Conservation (phyloP, 768 basidiomycete genomes). For the Solioccasus polychromus region DNA sequence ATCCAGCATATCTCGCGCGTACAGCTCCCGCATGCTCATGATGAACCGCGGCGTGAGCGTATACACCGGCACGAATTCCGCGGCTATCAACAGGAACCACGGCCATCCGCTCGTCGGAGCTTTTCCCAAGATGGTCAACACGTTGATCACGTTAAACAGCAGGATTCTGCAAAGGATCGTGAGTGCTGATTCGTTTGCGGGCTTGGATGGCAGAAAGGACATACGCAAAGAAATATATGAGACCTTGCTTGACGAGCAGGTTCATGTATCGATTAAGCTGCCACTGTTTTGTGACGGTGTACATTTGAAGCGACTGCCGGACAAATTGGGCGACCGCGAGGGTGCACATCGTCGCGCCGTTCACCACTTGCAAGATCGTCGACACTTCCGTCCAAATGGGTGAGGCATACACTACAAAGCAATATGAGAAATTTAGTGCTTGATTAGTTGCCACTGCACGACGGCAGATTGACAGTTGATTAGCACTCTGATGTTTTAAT, state of each 20-base stretch:
- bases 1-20: no score
- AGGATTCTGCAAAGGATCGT: background rate
- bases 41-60: background rate
- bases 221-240: slow-evolving; percentile 12
- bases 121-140: background rate
- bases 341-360: background rate
- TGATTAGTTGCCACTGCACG: background rate
- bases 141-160: background rate
- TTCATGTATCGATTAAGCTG: slow-evolving; percentile 4
- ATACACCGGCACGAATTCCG: background rate
- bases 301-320: background rate
- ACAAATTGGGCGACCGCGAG: slow-evolving; percentile 2
- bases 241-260: slow-evolving; percentile 3
- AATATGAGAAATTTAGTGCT: background rate
- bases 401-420: background rate
- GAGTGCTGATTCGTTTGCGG: background rate
- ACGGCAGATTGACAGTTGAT: background rate
- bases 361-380: background rate
- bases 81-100: background rate
- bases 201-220: background rate
- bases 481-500: background rate
- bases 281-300: slow-evolving; percentile 1
- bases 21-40: background rate
- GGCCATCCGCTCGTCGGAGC: background rate
- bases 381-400: background rate